A percentile compares a stretch with the other conserved stretches of the same genome.
Conservation (phyloP, 2,329 filamentous ascomycete species). For the Eutypella sp. region DNA sequence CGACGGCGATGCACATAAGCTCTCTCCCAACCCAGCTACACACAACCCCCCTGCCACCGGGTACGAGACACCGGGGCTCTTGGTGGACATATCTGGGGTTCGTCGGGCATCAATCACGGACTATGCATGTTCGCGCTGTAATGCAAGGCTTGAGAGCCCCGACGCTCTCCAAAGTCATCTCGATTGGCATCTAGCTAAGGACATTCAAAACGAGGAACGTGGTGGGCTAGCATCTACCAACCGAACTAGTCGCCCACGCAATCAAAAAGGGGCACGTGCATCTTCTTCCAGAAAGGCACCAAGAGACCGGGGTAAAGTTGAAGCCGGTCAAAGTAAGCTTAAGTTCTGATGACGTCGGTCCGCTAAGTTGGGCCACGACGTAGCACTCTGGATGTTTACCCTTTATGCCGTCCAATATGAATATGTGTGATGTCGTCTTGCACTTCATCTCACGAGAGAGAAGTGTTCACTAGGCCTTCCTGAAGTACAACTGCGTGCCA, state of each 20-base stretch:
- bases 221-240: slow-evolving; percentile 41
- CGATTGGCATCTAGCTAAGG: slow-evolving; percentile 93
- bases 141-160: slow-evolving; percentile 49
- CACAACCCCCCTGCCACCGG: slow-evolving; percentile 8
- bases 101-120: slow-evolving; percentile 31
- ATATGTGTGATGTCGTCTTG: too few species aligned
- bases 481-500: too few species aligned
- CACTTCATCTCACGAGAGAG: too few species aligned
- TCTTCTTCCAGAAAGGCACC: slow-evolving; percentile 34
- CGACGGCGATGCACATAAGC: slow-evolving; percentile 13
- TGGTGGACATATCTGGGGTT: slow-evolving; percentile 20
- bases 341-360: slow-evolving; percentile 48
- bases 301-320: slow-evolving; percentile 34
- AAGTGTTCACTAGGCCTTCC: too few species aligned
- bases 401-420: too few species aligned
- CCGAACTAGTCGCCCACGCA: slow-evolving; percentile 27
- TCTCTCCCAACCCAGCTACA: slow-evolving; percentile 1
- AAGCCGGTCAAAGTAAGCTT: slow-evolving; percentile 57
- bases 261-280: slow-evolving; percentile 30
- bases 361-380: too few species aligned
- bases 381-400: too few species aligned
- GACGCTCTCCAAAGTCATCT: slow-evolving; percentile 69
- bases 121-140: slow-evolving; percentile 60
- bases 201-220: slow-evolving; percentile 65
- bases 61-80: slow-evolving; percentile 15